Base-by-base conservation (phyloP, 345 rosid species). In the Citrus australasica region DNA sequence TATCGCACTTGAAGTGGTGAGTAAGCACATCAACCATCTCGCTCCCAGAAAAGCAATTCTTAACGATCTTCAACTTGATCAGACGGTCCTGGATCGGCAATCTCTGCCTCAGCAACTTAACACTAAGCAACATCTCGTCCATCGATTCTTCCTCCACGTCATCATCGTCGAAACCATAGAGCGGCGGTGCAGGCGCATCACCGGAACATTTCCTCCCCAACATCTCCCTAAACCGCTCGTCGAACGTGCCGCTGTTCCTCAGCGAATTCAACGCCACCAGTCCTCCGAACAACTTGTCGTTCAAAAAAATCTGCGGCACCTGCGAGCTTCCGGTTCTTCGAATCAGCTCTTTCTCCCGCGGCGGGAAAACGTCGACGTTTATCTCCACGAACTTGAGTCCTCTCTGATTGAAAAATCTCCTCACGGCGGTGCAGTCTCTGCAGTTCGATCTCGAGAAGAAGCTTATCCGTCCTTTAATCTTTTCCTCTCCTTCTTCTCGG, bases 291-390 rank as follows among this genome's bases (percentile, higher is more conserved):
- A 87, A 81, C 81, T 89, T 89, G 62, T 91, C 92, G 86, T 96
- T 96, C 79, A 92, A 92, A 85, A 96, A 96, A 14, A 96, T 85
- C 91, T 89, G 90, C 67, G 99, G 99, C 24, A 94, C 99, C 67
- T 88, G 90, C 2, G 83, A 62, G 14, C 28, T 84, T 62, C 97
- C 97, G 2, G 95, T 85, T 80, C 94, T 81, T 25, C 87, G 87
- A 0, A 89, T 28, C 79, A 94, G 78, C 83, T 96, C 99, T 38
- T 83, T 86, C 66, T 82, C 94, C 46, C 97, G 79, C 38, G 72
- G 71, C 2, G 90, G 86, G 56, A 81, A 96, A 5, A 96, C 98
- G 70, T 94, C 97, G 81, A 96, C 78, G 87, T 94, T 96, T 71
- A 96, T 90, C 81, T 96, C 98, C 5, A 90, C 88, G 85, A 87